A percentile compares a stretch with the other conserved stretches of the same genome.
phyloP scores from a whole-genome alignment of 768 basidiomycete genomes.

The Phylloporus scabripes region DNA sequence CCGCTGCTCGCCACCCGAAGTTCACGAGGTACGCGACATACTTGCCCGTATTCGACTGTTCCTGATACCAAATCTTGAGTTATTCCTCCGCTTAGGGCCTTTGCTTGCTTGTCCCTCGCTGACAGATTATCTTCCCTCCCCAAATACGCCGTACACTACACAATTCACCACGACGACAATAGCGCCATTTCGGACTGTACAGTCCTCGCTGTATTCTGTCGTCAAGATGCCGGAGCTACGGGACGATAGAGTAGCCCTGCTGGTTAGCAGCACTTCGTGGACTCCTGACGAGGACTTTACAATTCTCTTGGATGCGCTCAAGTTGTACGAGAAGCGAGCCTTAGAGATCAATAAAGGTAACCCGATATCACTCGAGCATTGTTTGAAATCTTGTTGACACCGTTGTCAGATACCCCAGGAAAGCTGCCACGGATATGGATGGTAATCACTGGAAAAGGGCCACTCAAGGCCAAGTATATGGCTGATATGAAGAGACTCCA shows the following conservation, averaged over 20 bases:
- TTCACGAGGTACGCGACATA: conserved; percentile 59
- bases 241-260: conserved; percentile 71
- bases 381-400: background rate
- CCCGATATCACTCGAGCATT: background rate
- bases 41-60: background rate
- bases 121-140: conserved; percentile 48
- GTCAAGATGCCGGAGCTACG: conserved; percentile 46
- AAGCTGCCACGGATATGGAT: conserved; percentile 72
- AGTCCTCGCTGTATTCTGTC: conserved; percentile 11
- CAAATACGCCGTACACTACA: conserved; percentile 51
- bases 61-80: conserved; percentile 27
- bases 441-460: conserved; percentile 89
- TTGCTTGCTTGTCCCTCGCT: conserved; percentile 33
- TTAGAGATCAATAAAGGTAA: conserved; percentile 23
- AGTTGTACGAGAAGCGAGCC: conserved; percentile 61
- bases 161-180: conserved; percentile 48
- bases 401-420: conserved; percentile 13
- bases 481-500: conserved; percentile 53
- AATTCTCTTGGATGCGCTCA: conserved; percentile 72
- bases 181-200: conserved; percentile 21
- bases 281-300: conserved; percentile 95
- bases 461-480: conserved; percentile 72
- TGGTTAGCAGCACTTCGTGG: conserved; percentile 95
- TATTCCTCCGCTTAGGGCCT: conserved; percentile 46
- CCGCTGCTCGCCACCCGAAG: conserved; percentile 59